Evolutionary conservation across 768 basidiomycete genomes (phyloP).

Genomic region (Podaxis rugospora): DNA sequence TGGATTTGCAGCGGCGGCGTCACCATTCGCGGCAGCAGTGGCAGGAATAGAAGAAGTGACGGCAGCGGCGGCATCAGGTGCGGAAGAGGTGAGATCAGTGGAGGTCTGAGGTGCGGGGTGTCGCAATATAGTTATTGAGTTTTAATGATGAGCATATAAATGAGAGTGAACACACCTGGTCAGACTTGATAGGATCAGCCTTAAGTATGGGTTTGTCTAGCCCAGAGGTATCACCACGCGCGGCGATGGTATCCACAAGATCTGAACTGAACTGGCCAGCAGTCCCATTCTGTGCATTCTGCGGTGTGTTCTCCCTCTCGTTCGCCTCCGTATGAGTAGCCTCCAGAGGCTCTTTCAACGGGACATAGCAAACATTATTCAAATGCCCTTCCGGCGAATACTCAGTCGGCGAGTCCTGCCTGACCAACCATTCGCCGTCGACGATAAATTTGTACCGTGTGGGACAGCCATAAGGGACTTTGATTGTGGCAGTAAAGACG

Average conservation of each 20-base stretch:
- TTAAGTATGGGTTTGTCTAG: slow-evolving; percentile 36
- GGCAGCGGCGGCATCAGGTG: slow-evolving; percentile 11
- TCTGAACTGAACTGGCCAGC: slow-evolving; percentile 31
- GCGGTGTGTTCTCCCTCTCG: slow-evolving; percentile 8
- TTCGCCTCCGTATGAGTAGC: slow-evolving; percentile 1
- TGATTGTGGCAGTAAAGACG: slow-evolving; percentile 52
- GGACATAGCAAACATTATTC: slow-evolving; percentile 64
- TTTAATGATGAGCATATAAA: not conserved
- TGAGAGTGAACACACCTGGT: slow-evolving; percentile 22
- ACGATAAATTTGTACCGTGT: slow-evolving; percentile 78
- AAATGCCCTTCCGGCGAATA: slow-evolving; percentile 57
- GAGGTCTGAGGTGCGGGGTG: slow-evolving; percentile 21
- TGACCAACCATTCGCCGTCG: slow-evolving; percentile 62
- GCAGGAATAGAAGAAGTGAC: slow-evolving; percentile 12
- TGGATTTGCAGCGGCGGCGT: not conserved
- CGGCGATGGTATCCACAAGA: slow-evolving; percentile 31
- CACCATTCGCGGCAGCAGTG: not conserved
- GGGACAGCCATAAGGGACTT: slow-evolving; percentile 59
- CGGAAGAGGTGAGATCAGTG: slow-evolving; percentile 1
- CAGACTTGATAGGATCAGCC: slow-evolving; percentile 33
- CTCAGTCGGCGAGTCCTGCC: slow-evolving; percentile 54
- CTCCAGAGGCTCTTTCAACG: slow-evolving; percentile 29
- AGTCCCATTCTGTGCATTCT: slow-evolving; percentile 15
- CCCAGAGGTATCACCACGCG: slow-evolving; percentile 34
- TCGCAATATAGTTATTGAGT: slow-evolving; percentile 19